Evolutionary conservation across 768 basidiomycete species (phyloP).

Genomic region (Rhodocollybia butyracea): DNA sequence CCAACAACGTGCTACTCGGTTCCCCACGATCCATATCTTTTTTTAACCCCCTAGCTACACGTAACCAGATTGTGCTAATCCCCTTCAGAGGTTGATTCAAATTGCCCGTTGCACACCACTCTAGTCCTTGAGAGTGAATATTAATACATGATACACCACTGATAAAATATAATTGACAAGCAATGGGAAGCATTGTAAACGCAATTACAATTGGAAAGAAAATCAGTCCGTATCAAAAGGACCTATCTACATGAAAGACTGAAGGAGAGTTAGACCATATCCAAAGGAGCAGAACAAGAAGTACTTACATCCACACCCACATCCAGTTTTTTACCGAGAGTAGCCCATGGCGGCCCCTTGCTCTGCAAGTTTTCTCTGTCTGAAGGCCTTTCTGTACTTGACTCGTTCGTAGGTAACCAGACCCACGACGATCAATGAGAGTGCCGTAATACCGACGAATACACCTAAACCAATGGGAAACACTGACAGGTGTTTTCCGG

Average conservation of each 20-base stretch:
- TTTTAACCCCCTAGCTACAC: too few relatives aligned
- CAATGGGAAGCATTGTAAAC: background rate
- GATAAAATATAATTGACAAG: conserved; percentile 1
- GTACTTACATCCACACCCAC: background rate
- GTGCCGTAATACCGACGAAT: conserved; percentile 82
- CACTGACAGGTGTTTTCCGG: conserved; percentile 71
- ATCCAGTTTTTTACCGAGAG: conserved; percentile 35
- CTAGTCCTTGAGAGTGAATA: background rate
- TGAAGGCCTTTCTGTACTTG: conserved; percentile 81
- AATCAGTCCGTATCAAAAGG: conserved; percentile 5
- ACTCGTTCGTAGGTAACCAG: conserved; percentile 87
- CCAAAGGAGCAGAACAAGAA: background rate
- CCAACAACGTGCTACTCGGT: too few relatives aligned
- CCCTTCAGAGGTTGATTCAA: too few relatives aligned
- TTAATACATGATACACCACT: background rate
- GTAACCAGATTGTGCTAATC: too few relatives aligned
- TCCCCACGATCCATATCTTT: too few relatives aligned
- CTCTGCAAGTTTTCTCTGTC: conserved; percentile 71
- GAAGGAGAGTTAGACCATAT: too few relatives aligned
- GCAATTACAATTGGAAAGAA: background rate
- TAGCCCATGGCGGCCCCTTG: conserved; percentile 56
- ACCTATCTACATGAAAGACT: background rate
- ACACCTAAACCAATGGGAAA: conserved; percentile 82
- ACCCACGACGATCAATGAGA: conserved; percentile 77
- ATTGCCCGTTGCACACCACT: too few relatives aligned